phyloP scores from a whole-genome alignment of 352 stramenopile genomes.

The Thraustotheca clavata region DNA sequence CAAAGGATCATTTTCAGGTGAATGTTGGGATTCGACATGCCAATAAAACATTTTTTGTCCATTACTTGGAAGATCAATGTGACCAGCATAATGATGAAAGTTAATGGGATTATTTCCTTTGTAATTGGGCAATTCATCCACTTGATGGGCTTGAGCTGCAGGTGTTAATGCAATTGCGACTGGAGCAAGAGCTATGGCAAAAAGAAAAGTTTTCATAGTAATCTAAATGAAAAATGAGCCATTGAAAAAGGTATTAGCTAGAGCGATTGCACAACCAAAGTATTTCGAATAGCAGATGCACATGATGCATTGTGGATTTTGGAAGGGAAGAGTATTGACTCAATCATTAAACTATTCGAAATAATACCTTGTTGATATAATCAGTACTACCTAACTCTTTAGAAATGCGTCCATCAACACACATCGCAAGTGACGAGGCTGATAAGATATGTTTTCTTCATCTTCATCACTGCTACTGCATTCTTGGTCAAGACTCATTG shows the following conservation, averaged over 20 bases:
- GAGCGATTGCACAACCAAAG: no score
- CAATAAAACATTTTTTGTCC: slow-evolving; percentile 67
- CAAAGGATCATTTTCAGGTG: slow-evolving; percentile 57
- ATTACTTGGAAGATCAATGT: slow-evolving; percentile 32
- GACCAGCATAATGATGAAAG: slow-evolving; percentile 55
- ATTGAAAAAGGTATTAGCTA: no score
- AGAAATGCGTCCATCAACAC: neutral
- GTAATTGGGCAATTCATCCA: slow-evolving; percentile 43
- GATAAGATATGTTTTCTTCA: neutral
- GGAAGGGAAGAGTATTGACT: neutral
- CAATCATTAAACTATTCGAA: neutral
- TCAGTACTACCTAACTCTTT: neutral
- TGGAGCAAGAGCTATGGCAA: neutral
- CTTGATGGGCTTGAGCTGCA: slow-evolving; percentile 24
- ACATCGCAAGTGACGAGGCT: neutral
- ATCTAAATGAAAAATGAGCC: neutral
- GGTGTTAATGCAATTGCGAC: neutral
- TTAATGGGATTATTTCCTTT: slow-evolving; percentile 29
- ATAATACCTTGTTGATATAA: no score
- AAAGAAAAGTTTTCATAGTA: neutral
- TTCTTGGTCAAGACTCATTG: no score
- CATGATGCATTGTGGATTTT: neutral
- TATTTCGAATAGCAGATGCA: neutral
- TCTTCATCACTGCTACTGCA: neutral
- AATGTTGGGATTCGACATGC: slow-evolving; percentile 42